Base-by-base conservation (phyloP, 1,139 yeast genomes). In the Geotrichum candidum region DNA sequence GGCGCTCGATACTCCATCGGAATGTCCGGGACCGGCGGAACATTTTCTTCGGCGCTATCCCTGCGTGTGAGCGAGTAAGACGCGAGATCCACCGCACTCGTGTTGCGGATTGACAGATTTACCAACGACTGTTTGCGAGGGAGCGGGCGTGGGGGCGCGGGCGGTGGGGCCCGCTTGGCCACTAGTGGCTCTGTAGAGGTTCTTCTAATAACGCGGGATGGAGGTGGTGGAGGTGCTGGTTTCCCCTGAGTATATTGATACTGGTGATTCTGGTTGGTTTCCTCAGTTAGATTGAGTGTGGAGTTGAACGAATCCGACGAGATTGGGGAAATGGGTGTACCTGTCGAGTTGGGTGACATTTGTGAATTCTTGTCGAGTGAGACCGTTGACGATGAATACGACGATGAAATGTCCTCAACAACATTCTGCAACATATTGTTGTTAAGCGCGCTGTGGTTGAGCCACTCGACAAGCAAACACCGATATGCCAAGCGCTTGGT, bases 401-500 rank as follows among this genome's bases (percentile, higher is more conserved):
- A 23, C 11, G 56, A 33, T 7, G 33, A 27, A 18, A 50, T 33
- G 35, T 18, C 38, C 27, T 56, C 59, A 2, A 9, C 27, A 15
- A 31, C 15, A 11, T 46, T 27, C 27, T 46, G 52, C 4, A 25
- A 25, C 7, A 27, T 33, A n/a, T 29, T 29, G 3, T 33, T 52
- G 13, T 33, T 22, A 18, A 46, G 22, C 22, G 29, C 27, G 18
- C 50, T 55, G 61, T 68, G 69, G n/a, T 70, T 76, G 31, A 89
- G 75, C 87, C 91, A 86, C 1, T 80, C 75, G 1, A 88, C 80
- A 0, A 77, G 70, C 60, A 88, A 72, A 69, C 96, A 88, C 65
- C 84, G 81, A n/a, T 76, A 70, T 0, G 96, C 86, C 57, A 89
- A 75, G 58, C 84, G 79, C 46, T 81, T 78, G 0, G 90, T 85